phyloP scores from a whole-genome alignment of 225 moss, liverwort and hornwort genomes.

The Climacium dendroides region DNA sequence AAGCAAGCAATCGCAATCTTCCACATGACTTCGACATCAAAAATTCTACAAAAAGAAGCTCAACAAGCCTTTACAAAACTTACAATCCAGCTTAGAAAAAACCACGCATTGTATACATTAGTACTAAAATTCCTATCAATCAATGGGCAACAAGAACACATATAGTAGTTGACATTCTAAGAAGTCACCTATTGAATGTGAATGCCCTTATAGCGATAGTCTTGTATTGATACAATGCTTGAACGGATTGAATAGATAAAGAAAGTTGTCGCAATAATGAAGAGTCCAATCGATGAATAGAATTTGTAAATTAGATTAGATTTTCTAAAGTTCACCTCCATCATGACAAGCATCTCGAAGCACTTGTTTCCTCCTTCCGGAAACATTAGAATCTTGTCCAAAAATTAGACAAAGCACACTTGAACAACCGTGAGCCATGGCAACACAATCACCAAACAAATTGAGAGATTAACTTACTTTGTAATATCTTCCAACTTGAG shows the following conservation, averaged over 20 bases:
- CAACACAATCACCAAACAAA: no score
- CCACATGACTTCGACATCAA: neutral
- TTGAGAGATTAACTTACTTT: no score
- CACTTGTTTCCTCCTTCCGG: no score
- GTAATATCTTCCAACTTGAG: no score
- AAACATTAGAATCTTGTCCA: no score
- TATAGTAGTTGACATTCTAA: neutral
- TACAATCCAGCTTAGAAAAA: no score
- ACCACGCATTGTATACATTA: accelerated
- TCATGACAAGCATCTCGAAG: no score
- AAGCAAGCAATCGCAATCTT: neutral
- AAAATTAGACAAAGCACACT: accelerated
- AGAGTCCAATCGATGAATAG: no score
- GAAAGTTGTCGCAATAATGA: neutral
- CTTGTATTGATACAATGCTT: neutral
- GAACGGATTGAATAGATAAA: neutral
- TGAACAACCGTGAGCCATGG: no score
- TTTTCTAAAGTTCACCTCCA: no score
- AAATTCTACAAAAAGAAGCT: neutral
- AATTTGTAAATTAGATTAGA: no score
- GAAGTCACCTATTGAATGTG: neutral
- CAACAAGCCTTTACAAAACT: no score
- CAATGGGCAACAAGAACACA: neutral
- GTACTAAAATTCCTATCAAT: neutral
- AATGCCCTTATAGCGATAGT: accelerated